Base-by-base conservation (phyloP, 1,284 basidiomycete genomes). In the Ceratobasidium sp. region DNA sequence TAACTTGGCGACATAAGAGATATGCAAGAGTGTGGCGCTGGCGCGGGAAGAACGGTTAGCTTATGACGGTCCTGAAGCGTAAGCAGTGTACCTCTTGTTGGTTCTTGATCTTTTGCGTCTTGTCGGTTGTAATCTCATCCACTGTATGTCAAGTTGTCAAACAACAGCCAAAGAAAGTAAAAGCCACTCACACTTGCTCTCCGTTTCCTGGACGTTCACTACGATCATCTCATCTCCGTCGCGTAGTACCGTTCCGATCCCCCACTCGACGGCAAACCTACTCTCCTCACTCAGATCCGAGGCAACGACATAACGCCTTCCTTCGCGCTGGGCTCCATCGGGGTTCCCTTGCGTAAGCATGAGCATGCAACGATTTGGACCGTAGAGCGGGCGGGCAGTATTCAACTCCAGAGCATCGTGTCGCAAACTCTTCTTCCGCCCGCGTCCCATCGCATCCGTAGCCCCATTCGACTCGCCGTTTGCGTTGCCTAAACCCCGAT, bases 261-360 rank as follows among this genome's bases (percentile, higher is more conserved):
- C 94, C 94, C 94, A 96, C 77, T 96, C 94, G 6, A 96, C 86
- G 0, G 95, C 94, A 78, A 94, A 97, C 40, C 90, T 83, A 78
- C 87, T 90, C 81, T 97, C 95, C 74, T 97, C 92, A 73, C 92
- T 94, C 74, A 98, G 78, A 83, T 99, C 96, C 75, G 93, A 96
- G 1, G 94, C 92, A 20, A 98, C 90, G 5, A 98, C 84, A 78
- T 98, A 99, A 50, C 85, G 84, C 75, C 88, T 87, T 38, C 47
- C 57, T 50, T 69, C 50, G 52, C 67, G 62, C 29, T 42, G 34
- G 49, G 42, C n/a, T 49, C 31, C 42, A 29, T 69, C 68, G 8
- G 70, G 68, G 25, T 73, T 50, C 5, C 72, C 94, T 74, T 98
- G 96, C 0, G 86, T 91, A 60, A 98, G 79, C 0, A 87, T 90